Conservation (phyloP, 257 asterid genomes). For the Solanum lycopersicoides region DNA sequence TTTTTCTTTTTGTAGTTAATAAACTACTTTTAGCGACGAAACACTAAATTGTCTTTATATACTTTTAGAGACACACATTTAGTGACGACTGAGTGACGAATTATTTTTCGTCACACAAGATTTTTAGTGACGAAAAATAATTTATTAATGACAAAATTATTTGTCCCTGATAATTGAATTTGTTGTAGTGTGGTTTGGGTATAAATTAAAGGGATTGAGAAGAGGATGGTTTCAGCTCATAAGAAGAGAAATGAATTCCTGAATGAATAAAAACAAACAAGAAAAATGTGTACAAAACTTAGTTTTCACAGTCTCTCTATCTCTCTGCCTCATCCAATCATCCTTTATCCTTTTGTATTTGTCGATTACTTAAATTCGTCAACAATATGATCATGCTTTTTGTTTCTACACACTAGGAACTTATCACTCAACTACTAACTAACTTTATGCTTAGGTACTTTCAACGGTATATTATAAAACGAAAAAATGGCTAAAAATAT, state of each 20-base stretch:
- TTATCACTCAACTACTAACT: not conserved
- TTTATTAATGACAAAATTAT: too few species aligned
- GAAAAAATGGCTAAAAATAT: too few species aligned
- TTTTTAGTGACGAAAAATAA: too few species aligned
- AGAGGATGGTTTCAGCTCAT: constrained; percentile 1
- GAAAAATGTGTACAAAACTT: too few species aligned
- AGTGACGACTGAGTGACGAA: too few species aligned
- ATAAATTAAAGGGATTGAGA: constrained; percentile 30
- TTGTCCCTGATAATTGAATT: too few species aligned
- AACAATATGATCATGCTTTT: not conserved
- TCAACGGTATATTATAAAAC: too few species aligned
- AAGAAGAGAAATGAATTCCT: constrained; percentile 28
- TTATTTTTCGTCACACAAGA: too few species aligned
- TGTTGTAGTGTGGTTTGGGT: constrained; percentile 25
- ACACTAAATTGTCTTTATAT: too few species aligned
- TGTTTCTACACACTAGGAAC: not conserved
- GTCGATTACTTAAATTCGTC: not conserved
- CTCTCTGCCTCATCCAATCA: not conserved
- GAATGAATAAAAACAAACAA: not conserved
- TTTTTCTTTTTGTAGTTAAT: too few species aligned
- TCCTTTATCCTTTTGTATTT: not conserved
- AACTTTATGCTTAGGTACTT: not conserved
- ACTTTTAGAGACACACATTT: too few species aligned
- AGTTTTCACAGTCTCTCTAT: not conserved
- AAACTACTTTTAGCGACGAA: too few species aligned